Base-by-base conservation (phyloP, 1,284 basidiomycete genomes). In the Cryptococcus floricola region DNA sequence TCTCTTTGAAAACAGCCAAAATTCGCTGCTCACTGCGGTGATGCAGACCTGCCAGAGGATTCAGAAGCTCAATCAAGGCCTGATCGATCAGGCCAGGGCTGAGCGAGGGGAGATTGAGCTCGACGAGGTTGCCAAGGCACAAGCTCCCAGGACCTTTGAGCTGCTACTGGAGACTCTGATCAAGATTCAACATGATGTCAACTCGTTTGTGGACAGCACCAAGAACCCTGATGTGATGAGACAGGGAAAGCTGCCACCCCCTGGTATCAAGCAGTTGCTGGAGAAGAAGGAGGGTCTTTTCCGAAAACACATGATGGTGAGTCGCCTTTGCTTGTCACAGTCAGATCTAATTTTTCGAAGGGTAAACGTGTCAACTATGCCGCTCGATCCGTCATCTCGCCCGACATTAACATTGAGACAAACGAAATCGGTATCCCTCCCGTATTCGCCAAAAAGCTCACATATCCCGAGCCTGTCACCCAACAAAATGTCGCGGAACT, bases 271-370 rank as follows among this genome's bases (percentile, higher is more conserved):
- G 81, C 96, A 99, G 76, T 84, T 88, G 13, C 79, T 99, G 64
- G 96, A 99, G 79, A 98, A 98, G 84, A 99, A 99, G 79, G 96
- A 98, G 68, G 96, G 96, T 56, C 77, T 99, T 50, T 99, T 99
- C 83, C 83, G 96, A 60, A 97, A 95, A 79, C 87, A 99, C 75
- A 98, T 99, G 96, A 99, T 99, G 96, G 91, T 91, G 58, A 60
- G 81, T 54, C 55, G 48, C 46, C 28, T 37, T 18, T 28, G 28
- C 16, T 39, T 49, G 10, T 37, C n/a, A 16, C 28, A 45, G 14
- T 47, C 50, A 3, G 50, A 3, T 27, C 42, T 61, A 45, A 54
- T 25, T 16, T 54, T 5, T 10, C 19, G n/a, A 58, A 94, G 91
- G 96, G 96, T 42, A 99, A 99, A 82, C 93, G 96, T 75, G 96